Evolutionary conservation across 2,329 filamentous ascomycete genomes (phyloP).

Genomic region (Chrysoporthe cubensis): DNA sequence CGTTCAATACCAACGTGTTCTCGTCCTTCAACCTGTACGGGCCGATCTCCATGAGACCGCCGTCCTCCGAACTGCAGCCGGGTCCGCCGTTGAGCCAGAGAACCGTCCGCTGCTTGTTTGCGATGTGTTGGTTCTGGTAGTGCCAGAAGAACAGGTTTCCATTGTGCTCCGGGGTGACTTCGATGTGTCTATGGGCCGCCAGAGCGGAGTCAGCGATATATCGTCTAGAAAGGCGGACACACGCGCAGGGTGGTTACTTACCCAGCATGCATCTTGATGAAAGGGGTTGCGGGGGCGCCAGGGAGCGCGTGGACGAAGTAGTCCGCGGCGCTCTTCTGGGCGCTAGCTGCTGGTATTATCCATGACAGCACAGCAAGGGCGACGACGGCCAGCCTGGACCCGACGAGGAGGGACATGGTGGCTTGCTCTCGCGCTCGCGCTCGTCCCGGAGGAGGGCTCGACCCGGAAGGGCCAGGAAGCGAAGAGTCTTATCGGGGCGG

Average conservation of each 20-base stretch:
- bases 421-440: constrained; percentile 9
- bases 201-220: not conserved
- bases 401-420: constrained; percentile 34
- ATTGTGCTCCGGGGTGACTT: constrained; percentile 81
- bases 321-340: constrained; percentile 68
- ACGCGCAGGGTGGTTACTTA: constrained; percentile 50
- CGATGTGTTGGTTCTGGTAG: constrained; percentile 93
- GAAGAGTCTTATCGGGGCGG: not conserved
- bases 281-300: constrained; percentile 76
- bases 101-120: constrained; percentile 85
- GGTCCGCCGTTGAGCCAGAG: constrained; percentile 98
- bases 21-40: constrained; percentile 85
- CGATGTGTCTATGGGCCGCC: constrained; percentile 72
- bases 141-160: constrained; percentile 99
- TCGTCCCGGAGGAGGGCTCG: constrained; percentile 22
- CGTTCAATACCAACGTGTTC: constrained; percentile 74
- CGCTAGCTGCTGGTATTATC: constrained; percentile 38
- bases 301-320: constrained; percentile 89
- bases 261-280: constrained; percentile 98
- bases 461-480: constrained; percentile 23
- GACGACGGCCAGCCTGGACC: constrained; percentile 33
- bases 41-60: constrained; percentile 93
- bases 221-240: not conserved
- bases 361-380: constrained; percentile 48
- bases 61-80: constrained; percentile 96